phyloP scores from a whole-genome alignment of 2,329 filamentous ascomycete species.

The Talaromyces sp. region DNA sequence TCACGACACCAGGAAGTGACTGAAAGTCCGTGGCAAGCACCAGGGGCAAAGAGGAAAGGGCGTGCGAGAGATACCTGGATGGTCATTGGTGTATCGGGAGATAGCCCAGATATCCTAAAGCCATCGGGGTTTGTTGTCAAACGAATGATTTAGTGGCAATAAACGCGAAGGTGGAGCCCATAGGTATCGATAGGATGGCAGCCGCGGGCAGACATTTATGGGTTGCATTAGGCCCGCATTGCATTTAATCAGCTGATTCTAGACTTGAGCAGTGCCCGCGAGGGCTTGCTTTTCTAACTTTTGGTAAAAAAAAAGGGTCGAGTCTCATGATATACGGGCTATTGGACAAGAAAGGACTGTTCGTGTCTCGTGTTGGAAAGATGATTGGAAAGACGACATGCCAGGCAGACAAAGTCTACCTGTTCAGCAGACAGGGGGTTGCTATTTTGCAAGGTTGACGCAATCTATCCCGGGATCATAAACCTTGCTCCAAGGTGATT shows the following conservation, averaged over 20 bases:
- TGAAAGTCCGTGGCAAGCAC: background rate
- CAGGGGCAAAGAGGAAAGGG: conserved; percentile 3
- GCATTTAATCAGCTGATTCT: conserved; percentile 26
- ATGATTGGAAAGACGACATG: no score
- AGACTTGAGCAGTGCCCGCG: background rate
- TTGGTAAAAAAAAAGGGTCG: background rate
- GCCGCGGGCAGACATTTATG: conserved; percentile 6
- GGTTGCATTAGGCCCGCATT: conserved; percentile 27
- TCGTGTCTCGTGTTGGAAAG: no score
- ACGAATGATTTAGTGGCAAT: conserved; percentile 9
- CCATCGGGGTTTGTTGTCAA: background rate
- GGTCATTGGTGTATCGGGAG: conserved; percentile 6
- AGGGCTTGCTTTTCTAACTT: background rate
- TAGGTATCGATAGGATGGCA: conserved; percentile 12
- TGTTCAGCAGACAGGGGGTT: background rate
- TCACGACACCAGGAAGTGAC: background rate
- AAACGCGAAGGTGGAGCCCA: conserved; percentile 9
- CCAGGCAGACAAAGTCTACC: background rate
- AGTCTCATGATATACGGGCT: background rate
- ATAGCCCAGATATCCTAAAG: background rate
- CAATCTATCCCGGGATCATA: background rate
- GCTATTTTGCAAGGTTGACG: background rate
- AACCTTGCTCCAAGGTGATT: background rate
- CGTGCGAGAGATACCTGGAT: conserved; percentile 4
- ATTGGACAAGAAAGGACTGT: background rate